phyloP scores from a whole-genome alignment of 1,139 yeast species.

The Nakaseomyces kungkrabaensis region DNA sequence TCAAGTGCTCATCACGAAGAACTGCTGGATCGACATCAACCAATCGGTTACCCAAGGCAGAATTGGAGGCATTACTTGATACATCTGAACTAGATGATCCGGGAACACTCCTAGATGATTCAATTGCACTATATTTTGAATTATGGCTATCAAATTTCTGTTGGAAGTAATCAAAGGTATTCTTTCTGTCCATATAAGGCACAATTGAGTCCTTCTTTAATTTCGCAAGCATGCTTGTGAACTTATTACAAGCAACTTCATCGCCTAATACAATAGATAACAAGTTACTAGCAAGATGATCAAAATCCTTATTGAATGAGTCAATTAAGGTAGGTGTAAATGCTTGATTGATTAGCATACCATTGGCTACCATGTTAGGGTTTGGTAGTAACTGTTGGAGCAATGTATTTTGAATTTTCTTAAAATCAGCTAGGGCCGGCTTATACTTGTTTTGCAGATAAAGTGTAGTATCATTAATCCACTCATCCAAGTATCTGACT shows the following conservation, averaged over 20 bases:
- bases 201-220: constrained; percentile 36
- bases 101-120: not conserved
- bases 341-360: constrained; percentile 59
- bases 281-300: constrained; percentile 21
- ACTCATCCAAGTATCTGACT: constrained; percentile 55
- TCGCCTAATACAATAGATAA: constrained; percentile 14
- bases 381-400: constrained; percentile 43
- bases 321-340: constrained; percentile 54
- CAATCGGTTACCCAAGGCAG: constrained; percentile 20
- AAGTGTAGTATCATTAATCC: constrained; percentile 53
- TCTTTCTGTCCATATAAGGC: constrained; percentile 44
- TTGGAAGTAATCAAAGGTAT: constrained; percentile 54
- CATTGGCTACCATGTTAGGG: constrained; percentile 49
- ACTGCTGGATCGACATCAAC: constrained; percentile 3
- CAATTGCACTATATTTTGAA: not conserved
- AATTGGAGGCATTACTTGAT: constrained; percentile 45
- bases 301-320: constrained; percentile 47
- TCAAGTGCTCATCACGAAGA: constrained; percentile 48
- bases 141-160: constrained; percentile 47
- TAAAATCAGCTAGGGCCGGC: constrained; percentile 43
- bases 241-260: constrained; percentile 10
- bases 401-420: constrained; percentile 37
- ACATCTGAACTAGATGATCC: constrained; percentile 43
- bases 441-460: constrained; percentile 44
- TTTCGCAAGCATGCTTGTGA: constrained; percentile 14